phyloP scores from a whole-genome alignment of 2,329 filamentous ascomycete genomes.

The Aspergillus sp. region DNA sequence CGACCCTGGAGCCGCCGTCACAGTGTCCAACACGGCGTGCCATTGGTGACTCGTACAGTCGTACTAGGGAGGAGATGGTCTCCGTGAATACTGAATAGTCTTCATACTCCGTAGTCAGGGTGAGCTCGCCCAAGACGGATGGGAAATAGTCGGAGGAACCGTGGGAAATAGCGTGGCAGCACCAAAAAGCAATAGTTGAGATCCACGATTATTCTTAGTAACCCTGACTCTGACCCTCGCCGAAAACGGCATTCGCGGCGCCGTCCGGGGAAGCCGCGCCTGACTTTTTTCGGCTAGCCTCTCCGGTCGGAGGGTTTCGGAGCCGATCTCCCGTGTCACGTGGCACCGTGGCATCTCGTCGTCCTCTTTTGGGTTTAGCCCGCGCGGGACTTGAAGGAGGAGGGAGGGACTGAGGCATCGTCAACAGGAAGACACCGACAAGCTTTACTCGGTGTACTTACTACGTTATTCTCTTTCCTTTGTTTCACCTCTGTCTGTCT shows the following conservation, averaged over 20 bases:
- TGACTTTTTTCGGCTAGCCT: background rate
- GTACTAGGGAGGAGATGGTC: too few relatives aligned
- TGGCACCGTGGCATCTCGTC: background rate
- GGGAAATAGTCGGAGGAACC: background rate
- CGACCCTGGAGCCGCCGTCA: background rate
- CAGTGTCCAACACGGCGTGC: constrained; percentile 2
- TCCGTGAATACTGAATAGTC: background rate
- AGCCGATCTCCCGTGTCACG: constrained; percentile 15
- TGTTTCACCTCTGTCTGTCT: too few relatives aligned
- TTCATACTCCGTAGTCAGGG: background rate
- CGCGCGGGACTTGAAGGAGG: background rate
- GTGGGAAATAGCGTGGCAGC: background rate
- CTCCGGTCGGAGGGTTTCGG: constrained; percentile 2
- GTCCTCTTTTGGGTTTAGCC: background rate
- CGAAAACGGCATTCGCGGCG: constrained; percentile 3
- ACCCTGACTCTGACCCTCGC: background rate
- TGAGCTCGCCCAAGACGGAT: background rate
- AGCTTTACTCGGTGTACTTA: too few relatives aligned
- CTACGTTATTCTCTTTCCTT: too few relatives aligned
- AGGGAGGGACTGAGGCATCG: background rate
- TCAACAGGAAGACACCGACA: background rate
- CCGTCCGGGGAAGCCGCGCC: background rate
- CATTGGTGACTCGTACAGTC: background rate
- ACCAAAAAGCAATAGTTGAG: background rate
- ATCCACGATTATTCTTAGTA: background rate